A percentile compares a stretch with the other conserved stretches of the same genome.
Evolutionary conservation across 176 grass and related monocot species (phyloP).

Genomic region (Musa acuminata): DNA sequence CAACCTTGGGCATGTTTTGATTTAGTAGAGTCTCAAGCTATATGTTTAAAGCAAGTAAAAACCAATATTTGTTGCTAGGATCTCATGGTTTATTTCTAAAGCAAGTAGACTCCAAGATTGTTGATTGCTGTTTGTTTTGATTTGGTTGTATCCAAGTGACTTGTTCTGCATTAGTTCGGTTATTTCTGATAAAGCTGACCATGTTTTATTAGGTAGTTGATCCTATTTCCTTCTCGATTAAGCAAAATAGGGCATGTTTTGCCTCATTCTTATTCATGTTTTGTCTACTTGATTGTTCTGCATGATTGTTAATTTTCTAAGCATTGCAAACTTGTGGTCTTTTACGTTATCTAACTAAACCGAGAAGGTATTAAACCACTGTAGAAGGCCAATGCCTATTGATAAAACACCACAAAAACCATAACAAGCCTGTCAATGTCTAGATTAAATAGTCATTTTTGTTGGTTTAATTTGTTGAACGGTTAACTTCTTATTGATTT

Average conservation of each 20-base stretch:
- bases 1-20: neutral
- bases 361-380: neutral
- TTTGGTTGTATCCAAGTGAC: neutral
- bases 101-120: neutral
- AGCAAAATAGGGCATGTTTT: too few relatives aligned
- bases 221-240: too few relatives aligned
- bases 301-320: neutral
- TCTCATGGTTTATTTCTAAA: too few relatives aligned
- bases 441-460: neutral
- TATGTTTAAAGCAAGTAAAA: too few relatives aligned
- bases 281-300: neutral
- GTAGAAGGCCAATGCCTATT: neutral
- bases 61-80: too few relatives aligned
- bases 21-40: neutral
- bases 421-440: neutral
- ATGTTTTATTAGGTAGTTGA: too few relatives aligned
- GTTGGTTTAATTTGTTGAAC: neutral
- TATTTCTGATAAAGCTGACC: too few relatives aligned
- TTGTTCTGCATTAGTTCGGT: neutral
- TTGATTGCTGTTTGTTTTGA: neutral
- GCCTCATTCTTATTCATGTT: neutral
- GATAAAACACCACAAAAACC: neutral
- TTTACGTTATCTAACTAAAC: neutral
- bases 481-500: neutral
- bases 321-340: neutral